A percentile compares a stretch with the other conserved stretches of the same genome.
phyloP scores from a whole-genome alignment of 768 basidiomycete species.

The Coprinellus micaceus region DNA sequence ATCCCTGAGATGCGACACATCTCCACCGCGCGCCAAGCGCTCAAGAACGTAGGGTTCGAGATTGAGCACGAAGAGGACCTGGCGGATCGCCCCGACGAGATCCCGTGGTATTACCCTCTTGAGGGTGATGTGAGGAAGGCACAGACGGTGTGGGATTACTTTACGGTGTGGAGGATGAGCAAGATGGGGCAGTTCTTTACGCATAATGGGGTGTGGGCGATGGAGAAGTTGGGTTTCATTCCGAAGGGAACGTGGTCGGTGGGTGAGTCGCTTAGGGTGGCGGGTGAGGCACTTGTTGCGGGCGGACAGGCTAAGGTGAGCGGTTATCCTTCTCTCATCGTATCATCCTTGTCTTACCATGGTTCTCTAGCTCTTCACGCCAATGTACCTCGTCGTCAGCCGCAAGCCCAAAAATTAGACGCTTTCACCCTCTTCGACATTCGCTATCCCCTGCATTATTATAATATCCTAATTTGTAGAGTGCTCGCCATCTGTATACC shows the following conservation, averaged over 20 bases:
- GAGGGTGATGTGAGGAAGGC: conserved; percentile 92
- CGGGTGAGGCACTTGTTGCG: conserved; percentile 72
- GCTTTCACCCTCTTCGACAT: conserved; percentile 8
- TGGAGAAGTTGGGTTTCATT: conserved; percentile 76
- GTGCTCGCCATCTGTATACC: conserved; percentile 2
- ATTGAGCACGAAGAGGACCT: conserved; percentile 93
- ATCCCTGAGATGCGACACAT: conserved; percentile 96
- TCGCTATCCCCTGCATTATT: conserved; percentile 5
- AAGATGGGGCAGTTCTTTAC: conserved; percentile 81
- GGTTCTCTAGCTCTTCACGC: conserved; percentile 72
- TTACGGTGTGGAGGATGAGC: conserved; percentile 88
- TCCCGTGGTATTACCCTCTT: conserved; percentile 95
- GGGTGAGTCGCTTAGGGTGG: conserved; percentile 82
- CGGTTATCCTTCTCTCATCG: conserved; percentile 7
- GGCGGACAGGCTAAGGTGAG: conserved; percentile 84
- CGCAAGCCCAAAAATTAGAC: conserved; percentile 50
- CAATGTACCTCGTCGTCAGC: conserved; percentile 74
- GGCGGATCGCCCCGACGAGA: conserved; percentile 71
- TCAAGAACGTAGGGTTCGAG: conserved; percentile 80
- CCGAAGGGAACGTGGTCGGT: conserved; percentile 94
- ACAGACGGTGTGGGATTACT: conserved; percentile 89
- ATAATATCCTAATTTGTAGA: conserved; percentile 11
- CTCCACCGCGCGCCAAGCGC: conserved; percentile 63
- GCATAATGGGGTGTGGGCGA: conserved; percentile 68
- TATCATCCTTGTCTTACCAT: conserved; percentile 15